phyloP scores from a whole-genome alignment of 2,329 filamentous ascomycete species.

The Diplodia corticola region DNA sequence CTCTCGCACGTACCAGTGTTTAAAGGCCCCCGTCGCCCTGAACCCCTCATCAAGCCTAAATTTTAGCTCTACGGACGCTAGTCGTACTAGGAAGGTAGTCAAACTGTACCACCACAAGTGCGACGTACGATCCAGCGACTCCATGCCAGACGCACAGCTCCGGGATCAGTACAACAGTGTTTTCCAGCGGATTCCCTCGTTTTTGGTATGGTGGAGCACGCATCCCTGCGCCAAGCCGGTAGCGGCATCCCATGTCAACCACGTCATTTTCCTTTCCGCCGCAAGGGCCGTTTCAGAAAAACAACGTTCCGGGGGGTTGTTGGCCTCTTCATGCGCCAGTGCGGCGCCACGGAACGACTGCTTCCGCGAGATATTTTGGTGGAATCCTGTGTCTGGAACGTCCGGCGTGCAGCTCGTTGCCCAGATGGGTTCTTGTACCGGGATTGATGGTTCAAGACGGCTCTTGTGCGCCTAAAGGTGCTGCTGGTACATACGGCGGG shows the following conservation, averaged over 20 bases:
- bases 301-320: not conserved
- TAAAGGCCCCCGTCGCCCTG: no score
- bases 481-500: no score
- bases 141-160: not conserved
- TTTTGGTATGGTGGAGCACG: no score
- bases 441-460: no score
- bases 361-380: not conserved
- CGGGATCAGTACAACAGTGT: not conserved
- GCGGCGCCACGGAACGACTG: not conserved
- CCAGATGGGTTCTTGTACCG: not conserved
- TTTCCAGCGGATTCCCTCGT: not conserved
- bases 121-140: not conserved
- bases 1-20: not conserved
- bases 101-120: not conserved
- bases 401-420: not conserved
- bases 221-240: not conserved
- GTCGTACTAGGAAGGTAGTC: not conserved
- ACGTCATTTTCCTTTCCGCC: not conserved
- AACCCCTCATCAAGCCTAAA: not conserved
- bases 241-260: not conserved
- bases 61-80: not conserved
- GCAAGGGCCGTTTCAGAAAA: not conserved
- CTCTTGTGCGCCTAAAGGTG: no score
- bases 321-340: not conserved
- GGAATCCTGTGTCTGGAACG: not conserved